phyloP scores from a whole-genome alignment of 257 asterid genomes.

The Solanum arcanum region DNA sequence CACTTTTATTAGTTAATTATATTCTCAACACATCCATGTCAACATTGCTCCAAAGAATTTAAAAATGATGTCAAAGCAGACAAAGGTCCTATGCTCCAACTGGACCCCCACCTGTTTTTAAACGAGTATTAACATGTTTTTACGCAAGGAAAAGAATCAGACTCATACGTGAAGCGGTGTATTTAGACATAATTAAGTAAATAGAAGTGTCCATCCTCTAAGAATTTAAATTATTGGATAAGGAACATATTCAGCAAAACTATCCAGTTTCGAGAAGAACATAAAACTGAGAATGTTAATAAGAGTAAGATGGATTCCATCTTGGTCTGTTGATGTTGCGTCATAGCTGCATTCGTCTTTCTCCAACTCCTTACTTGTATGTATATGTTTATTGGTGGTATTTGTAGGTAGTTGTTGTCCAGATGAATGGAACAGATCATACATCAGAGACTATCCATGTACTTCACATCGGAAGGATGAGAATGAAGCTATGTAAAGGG shows the following conservation, averaged over 20 bases:
- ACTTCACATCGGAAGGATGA: constrained; percentile 82
- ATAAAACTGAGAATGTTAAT: background rate
- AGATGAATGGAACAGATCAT: constrained; percentile 66
- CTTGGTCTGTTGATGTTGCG: background rate
- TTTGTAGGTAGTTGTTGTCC: constrained; percentile 65
- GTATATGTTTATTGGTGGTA: background rate
- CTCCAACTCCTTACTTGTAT: background rate
- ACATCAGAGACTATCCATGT: constrained; percentile 57
- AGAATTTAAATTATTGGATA: background rate
- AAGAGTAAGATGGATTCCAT: background rate
- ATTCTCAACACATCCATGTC: background rate
- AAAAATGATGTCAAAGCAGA: background rate
- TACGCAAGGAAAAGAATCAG: background rate
- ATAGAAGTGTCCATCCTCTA: background rate
- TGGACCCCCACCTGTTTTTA: background rate
- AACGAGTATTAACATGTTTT: background rate
- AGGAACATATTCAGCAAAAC: background rate
- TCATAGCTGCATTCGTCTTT: background rate
- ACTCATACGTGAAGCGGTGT: background rate
- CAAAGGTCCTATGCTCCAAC: background rate
- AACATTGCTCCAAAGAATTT: background rate
- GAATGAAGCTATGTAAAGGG: constrained; percentile 73
- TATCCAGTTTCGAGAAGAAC: background rate
- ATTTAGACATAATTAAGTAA: background rate
- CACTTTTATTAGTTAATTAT: no score